These are phyloP conservation scores for Clavispora carvajalis DNA, from an alignment of 805 yeast species.

Conservation along the genomic window DNA sequence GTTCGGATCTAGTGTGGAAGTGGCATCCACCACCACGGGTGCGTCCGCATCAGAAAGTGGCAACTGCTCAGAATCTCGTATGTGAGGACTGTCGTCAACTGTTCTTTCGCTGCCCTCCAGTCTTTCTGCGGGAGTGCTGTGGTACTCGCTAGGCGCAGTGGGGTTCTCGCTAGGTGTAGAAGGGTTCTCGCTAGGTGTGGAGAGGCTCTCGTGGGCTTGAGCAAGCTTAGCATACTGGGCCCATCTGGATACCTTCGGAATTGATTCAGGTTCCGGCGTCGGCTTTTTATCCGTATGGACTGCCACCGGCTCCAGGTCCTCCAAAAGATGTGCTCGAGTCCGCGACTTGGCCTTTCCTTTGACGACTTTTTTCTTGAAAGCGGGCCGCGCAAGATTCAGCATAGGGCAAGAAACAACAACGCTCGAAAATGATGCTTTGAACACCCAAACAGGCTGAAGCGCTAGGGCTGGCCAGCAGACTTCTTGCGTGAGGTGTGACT, in stretches of 20 bases:
- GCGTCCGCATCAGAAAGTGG: not conserved
- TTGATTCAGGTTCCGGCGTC: not conserved
- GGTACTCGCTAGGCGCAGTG: no score
- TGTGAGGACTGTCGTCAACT: no score
- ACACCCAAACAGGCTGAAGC: not conserved
- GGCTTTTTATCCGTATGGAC: not conserved
- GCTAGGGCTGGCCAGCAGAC: no score
- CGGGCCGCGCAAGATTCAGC: not conserved
- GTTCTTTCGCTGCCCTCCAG: no score
- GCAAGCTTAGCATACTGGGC: not conserved
- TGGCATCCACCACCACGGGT: not conserved
- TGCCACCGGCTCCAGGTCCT: not conserved
- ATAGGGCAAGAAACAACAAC: no score
- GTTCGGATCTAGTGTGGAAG: not conserved
- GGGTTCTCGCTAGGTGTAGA: no score
- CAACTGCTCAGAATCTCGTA: no score
- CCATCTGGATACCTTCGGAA: not conserved
- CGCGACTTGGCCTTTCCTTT: not conserved
- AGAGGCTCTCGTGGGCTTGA: not conserved
- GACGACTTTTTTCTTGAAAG: slow-evolving; percentile 2
- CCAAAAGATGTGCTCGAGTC: not conserved
- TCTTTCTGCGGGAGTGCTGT: no score
- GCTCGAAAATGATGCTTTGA: no score
- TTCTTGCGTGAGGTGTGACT: no score
- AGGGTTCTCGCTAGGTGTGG: no score